A percentile compares a stretch with the other conserved stretches of the same genome.
These are phyloP conservation scores for Cystobasidium pallidum DNA, from an alignment of 1,284 basidiomycete species.

Conservation along the genomic window DNA sequence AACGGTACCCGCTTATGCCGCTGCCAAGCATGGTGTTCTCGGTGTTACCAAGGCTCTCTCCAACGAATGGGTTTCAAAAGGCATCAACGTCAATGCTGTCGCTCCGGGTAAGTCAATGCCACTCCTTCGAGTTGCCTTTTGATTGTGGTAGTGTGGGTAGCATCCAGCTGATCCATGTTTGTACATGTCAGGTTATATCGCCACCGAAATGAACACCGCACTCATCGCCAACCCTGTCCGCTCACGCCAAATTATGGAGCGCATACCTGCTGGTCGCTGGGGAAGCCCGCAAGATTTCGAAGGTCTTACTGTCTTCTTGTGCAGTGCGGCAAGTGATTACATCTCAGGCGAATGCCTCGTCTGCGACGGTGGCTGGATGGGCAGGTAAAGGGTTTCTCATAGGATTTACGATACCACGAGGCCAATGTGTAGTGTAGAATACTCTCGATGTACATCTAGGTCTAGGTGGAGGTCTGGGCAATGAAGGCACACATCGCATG, in stretches of 20 bases:
- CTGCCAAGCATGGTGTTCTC: slow-evolving; percentile 61
- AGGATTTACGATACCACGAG: no score
- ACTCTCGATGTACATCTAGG: no score
- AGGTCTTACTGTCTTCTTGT: slow-evolving; percentile 86
- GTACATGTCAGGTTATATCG: slow-evolving; percentile 69
- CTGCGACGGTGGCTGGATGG: slow-evolving; percentile 55
- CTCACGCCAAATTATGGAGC: slow-evolving; percentile 76
- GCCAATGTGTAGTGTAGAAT: background rate
- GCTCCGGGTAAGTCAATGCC: slow-evolving; percentile 63
- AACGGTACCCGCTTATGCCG: slow-evolving; percentile 87
- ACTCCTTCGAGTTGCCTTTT: background rate
- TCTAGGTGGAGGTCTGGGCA: no score
- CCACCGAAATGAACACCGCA: slow-evolving; percentile 86
- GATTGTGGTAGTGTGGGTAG: no score
- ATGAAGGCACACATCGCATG: background rate
- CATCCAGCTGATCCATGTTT: background rate
- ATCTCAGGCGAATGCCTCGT: slow-evolving; percentile 75
- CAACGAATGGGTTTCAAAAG: slow-evolving; percentile 67
- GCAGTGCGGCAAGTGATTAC: slow-evolving; percentile 82
- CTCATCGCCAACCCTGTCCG: slow-evolving; percentile 73
- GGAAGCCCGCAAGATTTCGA: slow-evolving; percentile 85
- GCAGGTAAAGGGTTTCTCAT: no score
- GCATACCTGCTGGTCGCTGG: slow-evolving; percentile 91
- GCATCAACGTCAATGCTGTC: slow-evolving; percentile 86
- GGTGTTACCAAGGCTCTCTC: slow-evolving; percentile 58